Conservation (phyloP, 1,284 basidiomycete genomes). For the Cutaneotrichosporon curvatum region DNA sequence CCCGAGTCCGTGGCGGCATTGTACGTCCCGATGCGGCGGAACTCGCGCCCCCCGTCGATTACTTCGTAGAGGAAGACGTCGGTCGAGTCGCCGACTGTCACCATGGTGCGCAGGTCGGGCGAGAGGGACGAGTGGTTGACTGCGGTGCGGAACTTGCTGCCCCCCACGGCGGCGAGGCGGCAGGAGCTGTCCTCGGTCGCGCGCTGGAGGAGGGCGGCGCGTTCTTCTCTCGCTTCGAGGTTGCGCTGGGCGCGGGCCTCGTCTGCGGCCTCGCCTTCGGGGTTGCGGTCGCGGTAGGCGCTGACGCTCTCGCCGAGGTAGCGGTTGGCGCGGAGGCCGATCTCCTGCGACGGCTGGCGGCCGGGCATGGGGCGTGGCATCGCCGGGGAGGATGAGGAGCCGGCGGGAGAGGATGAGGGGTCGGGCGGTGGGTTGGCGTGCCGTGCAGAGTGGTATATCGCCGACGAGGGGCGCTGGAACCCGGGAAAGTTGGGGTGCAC, state of each 20-base stretch:
- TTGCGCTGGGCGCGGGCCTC: not conserved
- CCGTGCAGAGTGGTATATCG: no score
- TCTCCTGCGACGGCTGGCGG: not conserved
- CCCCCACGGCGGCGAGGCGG: slow-evolving; percentile 33
- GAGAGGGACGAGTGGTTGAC: slow-evolving; percentile 46
- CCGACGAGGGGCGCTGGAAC: no score
- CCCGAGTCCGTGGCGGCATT: slow-evolving; percentile 41
- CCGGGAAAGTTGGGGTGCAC: no score
- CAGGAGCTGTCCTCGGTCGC: slow-evolving; percentile 9
- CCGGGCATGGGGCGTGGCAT: not conserved
- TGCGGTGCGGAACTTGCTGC: slow-evolving; percentile 36
- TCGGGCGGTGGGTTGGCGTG: no score
- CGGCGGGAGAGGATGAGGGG: no score
- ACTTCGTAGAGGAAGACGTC: slow-evolving; percentile 44
- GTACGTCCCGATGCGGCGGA: slow-evolving; percentile 39
- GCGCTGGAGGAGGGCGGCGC: slow-evolving; percentile 6
- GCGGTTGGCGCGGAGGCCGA: slow-evolving; percentile 9
- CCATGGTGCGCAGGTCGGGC: slow-evolving; percentile 43
- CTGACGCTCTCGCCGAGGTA: slow-evolving; percentile 13
- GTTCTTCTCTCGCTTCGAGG: not conserved
- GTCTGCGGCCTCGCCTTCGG: slow-evolving; percentile 1
- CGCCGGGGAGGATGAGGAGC: no score
- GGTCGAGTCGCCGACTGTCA: slow-evolving; percentile 45
- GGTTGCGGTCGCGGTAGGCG: slow-evolving; percentile 13
- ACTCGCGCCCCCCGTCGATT: slow-evolving; percentile 39